Percentiles rank a stretch among this genome's conserved stretches.
These are phyloP conservation scores for Cichorium intybus DNA, from an alignment of 140 eudicot species.

Conservation along the genomic window DNA sequence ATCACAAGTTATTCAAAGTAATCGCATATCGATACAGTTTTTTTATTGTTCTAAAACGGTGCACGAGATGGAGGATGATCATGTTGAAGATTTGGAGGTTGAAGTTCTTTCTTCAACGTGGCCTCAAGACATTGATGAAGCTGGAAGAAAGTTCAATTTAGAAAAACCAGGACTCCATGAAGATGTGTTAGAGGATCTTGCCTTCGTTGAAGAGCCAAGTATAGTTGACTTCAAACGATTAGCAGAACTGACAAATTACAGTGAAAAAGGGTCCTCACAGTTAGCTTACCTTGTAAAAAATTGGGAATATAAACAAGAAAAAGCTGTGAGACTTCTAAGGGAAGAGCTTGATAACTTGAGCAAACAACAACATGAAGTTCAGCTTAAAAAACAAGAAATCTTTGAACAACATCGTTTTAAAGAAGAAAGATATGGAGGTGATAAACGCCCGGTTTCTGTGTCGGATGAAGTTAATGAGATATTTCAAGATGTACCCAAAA, in stretches of 20 bases:
- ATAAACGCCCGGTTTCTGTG: slow-evolving; percentile 57
- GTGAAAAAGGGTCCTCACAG: slow-evolving; percentile 83
- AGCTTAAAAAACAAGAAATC: slow-evolving; percentile 66
- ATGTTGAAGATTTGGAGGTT: slow-evolving; percentile 67
- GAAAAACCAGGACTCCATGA: slow-evolving; percentile 66
- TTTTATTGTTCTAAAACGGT: slow-evolving; percentile 37
- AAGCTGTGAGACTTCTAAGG: slow-evolving; percentile 65
- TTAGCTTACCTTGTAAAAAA: slow-evolving; percentile 62
- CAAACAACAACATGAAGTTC: slow-evolving; percentile 66
- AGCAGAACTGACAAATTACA: slow-evolving; percentile 61
- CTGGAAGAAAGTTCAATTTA: slow-evolving; percentile 64
- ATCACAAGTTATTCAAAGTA: not conserved
- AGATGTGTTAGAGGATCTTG: slow-evolving; percentile 62
- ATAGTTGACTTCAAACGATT: slow-evolving; percentile 65
- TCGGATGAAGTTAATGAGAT: slow-evolving; percentile 51
- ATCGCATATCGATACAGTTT: slow-evolving; percentile 13
- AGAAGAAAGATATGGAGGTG: slow-evolving; percentile 52
- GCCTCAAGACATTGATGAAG: slow-evolving; percentile 88
- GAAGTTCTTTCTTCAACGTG: slow-evolving; percentile 83
- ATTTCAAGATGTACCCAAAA: slow-evolving; percentile 56
- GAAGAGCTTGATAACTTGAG: slow-evolving; percentile 70
- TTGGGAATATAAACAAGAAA: slow-evolving; percentile 74
- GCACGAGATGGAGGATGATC: slow-evolving; percentile 50
- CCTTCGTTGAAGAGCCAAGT: slow-evolving; percentile 47
- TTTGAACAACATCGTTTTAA: slow-evolving; percentile 66